These are phyloP conservation scores for Rhizoclosmatium globosum DNA, from an alignment of 192 early-diverging fungal species.

Conservation along the genomic window DNA sequence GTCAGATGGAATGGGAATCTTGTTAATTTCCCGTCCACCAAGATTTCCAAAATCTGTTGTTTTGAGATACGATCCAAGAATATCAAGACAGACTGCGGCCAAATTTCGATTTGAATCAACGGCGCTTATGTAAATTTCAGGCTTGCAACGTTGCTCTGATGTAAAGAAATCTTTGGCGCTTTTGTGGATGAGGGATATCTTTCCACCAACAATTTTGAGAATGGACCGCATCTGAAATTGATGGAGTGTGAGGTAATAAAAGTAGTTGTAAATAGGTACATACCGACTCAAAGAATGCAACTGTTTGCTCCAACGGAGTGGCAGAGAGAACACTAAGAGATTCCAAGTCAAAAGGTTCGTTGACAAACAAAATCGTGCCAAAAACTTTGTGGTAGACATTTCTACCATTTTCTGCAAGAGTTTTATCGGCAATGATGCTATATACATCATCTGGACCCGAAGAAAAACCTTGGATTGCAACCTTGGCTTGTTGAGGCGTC, in stretches of 20 bases:
- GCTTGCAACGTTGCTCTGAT: neutral
- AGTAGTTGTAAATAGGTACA: neutral
- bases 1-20: no score
- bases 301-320: neutral
- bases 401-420: neutral
- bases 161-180: neutral
- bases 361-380: neutral
- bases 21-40: no score
- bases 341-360: neutral
- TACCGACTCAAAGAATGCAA: neutral
- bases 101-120: neutral
- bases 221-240: neutral
- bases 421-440: neutral
- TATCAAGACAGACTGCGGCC: neutral
- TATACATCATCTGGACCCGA: slow-evolving; percentile 21
- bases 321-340: neutral
- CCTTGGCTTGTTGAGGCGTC: neutral
- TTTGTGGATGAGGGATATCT: neutral
- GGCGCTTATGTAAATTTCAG: neutral
- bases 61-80: neutral
- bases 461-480: neutral
- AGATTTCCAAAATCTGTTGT: no score
- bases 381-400: neutral
- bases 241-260: no score
- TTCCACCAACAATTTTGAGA: neutral